Evolutionary conservation across 345 rosid genomes (phyloP).

Genomic region (Citrus maxima): DNA sequence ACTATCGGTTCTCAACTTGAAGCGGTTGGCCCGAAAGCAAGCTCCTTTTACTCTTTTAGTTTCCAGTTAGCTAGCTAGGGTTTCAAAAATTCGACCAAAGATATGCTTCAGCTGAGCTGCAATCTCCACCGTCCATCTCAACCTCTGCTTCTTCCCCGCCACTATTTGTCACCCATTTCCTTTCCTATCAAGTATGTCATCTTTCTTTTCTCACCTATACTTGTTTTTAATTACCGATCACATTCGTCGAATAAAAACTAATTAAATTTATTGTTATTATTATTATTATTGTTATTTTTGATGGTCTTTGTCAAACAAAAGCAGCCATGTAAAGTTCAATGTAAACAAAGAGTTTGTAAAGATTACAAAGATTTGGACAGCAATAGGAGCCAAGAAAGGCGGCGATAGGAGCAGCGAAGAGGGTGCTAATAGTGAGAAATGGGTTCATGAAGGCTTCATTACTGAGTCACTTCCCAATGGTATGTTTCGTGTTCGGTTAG

Average conservation of each 20-base stretch:
- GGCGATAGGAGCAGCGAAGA: slow-evolving; percentile 22
- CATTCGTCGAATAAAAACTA: neutral
- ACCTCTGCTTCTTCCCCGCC: neutral
- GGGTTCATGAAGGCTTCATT: slow-evolving; percentile 53
- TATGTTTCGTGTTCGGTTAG: slow-evolving; percentile 49
- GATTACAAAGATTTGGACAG: slow-evolving; percentile 2
- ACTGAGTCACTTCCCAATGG: slow-evolving; percentile 62
- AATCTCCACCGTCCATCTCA: slow-evolving; percentile 8
- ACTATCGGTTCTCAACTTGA: neutral
- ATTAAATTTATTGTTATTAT: neutral
- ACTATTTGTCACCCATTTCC: neutral
- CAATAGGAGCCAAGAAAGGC: slow-evolving; percentile 9
- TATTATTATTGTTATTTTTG: neutral
- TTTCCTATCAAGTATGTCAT: slow-evolving; percentile 4
- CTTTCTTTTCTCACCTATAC: neutral
- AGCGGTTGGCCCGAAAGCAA: too few relatives aligned
- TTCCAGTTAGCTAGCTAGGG: neutral
- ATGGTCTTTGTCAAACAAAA: neutral
- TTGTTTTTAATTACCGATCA: neutral
- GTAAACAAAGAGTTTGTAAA: neutral
- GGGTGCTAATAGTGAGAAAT: slow-evolving; percentile 27
- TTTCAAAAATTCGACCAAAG: neutral
- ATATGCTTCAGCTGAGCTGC: slow-evolving; percentile 14
- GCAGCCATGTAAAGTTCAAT: slow-evolving; percentile 12
- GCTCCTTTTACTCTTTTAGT: neutral